phyloP scores from a whole-genome alignment of 768 basidiomycete genomes.

The Amanita inopinata region DNA sequence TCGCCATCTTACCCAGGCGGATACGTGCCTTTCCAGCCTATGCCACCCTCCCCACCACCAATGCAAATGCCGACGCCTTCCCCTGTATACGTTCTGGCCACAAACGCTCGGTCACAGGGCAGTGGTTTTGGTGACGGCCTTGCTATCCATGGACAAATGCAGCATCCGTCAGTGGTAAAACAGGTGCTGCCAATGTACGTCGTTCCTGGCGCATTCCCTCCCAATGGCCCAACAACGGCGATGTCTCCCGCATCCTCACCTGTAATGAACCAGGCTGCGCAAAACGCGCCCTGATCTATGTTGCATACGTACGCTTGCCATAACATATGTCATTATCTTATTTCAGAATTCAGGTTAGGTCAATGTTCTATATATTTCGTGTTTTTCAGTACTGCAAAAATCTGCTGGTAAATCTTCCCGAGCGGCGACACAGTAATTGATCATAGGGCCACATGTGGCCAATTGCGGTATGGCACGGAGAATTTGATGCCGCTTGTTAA shows the following conservation, averaged over 20 bases:
- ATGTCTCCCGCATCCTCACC: neutral
- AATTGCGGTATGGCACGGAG: too few relatives aligned
- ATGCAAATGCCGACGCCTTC: conserved; percentile 13
- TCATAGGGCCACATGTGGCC: too few relatives aligned
- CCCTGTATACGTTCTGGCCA: conserved; percentile 17
- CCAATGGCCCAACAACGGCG: neutral
- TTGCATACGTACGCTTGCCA: neutral
- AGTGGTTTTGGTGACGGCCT: conserved; percentile 2
- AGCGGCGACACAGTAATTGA: too few relatives aligned
- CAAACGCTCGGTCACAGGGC: conserved; percentile 4
- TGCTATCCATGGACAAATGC: conserved; percentile 2
- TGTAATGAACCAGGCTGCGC: neutral
- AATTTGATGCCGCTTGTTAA: too few relatives aligned
- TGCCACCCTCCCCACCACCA: conserved; percentile 12
- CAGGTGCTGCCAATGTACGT: conserved; percentile 7
- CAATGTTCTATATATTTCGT: too few relatives aligned
- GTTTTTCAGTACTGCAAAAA: too few relatives aligned
- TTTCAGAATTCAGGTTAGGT: too few relatives aligned
- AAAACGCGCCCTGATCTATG: neutral
- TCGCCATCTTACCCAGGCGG: conserved; percentile 16
- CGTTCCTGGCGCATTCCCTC: neutral
- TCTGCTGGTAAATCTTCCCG: too few relatives aligned
- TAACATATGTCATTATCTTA: neutral
- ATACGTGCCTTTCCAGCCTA: conserved; percentile 23
- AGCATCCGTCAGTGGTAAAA: too few relatives aligned